Base-by-base conservation (phyloP, 768 basidiomycete species). In the Trametes meyenii region DNA sequence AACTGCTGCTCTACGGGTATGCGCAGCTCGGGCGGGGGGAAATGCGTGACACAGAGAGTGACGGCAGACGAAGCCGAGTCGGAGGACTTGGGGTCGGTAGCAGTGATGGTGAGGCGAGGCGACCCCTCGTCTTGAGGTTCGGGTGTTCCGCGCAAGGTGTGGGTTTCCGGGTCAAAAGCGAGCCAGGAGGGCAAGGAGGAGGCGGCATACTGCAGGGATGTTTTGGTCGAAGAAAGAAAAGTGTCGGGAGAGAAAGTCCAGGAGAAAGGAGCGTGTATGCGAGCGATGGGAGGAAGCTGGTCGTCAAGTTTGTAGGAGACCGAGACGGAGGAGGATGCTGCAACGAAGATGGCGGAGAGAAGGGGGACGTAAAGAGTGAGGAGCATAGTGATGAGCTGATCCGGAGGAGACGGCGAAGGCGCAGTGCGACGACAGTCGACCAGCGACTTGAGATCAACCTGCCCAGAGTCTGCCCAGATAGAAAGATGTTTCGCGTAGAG, bases 231-330 rank as follows among this genome's bases (percentile, higher is more conserved):
- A 10, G 83, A 81, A 33, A 73, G 69, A 74, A 96, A 96, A 0
- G 94, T 94, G 50, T 74, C 69, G 3, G 77, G 69, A 63, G 88
- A 82, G 67, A 92, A 80, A 14, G 85, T 73, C 88, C 92, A 98
- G 49, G 79, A 77, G 72, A 84, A 98, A 45, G 79, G 77, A 55
- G 82, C 66, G 69, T 78, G 77, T 40, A 87, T 74, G 61, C 92
- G 86, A 21, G 92, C 94, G 62, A 97, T 84, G 44, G 81, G 79
- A 19, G 95, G 94, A 45, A 86, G 83, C 75, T 98, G 96, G 35
- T 78, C 77, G 62, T 84, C 79, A 42, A 93, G 76, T 29, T 90
- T 85, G 70, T 83, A 82, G 50, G 77, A 70, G 45, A 94, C 78
- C 58, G 72, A 76, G 44, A 84, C 77, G 50, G 77, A 70, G 63